phyloP scores from a whole-genome alignment of 2,329 filamentous ascomycete species.

The Scedosporium boydii region DNA sequence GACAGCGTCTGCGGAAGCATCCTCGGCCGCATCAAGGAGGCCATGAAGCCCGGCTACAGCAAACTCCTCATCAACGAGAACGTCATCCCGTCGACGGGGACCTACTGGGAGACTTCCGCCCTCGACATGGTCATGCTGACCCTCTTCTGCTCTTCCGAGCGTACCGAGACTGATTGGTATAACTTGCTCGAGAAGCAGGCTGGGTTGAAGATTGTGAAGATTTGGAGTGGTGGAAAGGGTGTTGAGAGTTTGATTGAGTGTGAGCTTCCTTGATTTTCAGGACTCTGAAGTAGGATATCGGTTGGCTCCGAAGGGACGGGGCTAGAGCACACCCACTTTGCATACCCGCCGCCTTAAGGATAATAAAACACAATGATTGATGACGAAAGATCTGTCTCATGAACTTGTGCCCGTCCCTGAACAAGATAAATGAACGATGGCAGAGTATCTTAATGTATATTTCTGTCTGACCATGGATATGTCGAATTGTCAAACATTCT shows the following conservation, averaged over 20 bases:
- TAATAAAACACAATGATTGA: too few relatives aligned
- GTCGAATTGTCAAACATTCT: too few relatives aligned
- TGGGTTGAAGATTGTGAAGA: conserved; percentile 23
- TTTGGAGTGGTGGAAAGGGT: conserved; percentile 21
- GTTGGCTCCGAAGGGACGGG: too few relatives aligned
- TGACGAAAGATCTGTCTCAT: too few relatives aligned
- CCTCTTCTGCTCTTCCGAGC: conserved; percentile 11
- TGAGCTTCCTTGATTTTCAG: conserved; percentile 14
- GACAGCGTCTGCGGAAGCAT: conserved; percentile 19
- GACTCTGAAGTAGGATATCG: too few relatives aligned
- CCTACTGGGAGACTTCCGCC: conserved; percentile 18
- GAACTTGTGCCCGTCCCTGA: too few relatives aligned
- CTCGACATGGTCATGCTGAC: conserved; percentile 23
- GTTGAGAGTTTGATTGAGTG: conserved; percentile 29
- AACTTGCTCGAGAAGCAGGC: conserved; percentile 19
- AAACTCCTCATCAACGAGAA: conserved; percentile 23
- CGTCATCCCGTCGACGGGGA: conserved; percentile 20
- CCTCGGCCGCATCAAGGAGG: conserved; percentile 16
- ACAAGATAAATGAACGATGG: too few relatives aligned
- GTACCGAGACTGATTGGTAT: conserved; percentile 24
- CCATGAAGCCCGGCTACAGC: conserved; percentile 22
- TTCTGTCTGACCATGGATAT: too few relatives aligned
- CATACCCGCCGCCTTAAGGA: too few relatives aligned
- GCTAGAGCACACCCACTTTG: too few relatives aligned
- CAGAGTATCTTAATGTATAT: too few relatives aligned